Percentiles rank a stretch among this genome's conserved stretches.
phyloP scores from a whole-genome alignment of 2,329 filamentous ascomycete species.

The Neopestalotiopsis clavispora region DNA sequence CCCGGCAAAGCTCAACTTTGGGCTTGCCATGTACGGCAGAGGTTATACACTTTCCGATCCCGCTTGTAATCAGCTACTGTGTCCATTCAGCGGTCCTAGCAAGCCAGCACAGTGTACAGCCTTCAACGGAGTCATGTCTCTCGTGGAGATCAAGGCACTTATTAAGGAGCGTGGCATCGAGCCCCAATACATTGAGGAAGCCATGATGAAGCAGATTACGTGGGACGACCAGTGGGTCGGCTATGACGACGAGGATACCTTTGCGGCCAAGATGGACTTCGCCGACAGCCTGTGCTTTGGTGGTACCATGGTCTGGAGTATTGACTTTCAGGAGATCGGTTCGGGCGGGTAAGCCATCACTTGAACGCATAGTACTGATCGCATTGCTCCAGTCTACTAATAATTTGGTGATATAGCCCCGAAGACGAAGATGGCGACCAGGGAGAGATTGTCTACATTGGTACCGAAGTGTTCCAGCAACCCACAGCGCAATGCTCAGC shows the following conservation, averaged over 20 bases:
- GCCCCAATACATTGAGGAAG: slow-evolving; percentile 21
- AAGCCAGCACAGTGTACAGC: slow-evolving; percentile 35
- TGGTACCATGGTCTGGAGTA: slow-evolving; percentile 38
- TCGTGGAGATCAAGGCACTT: slow-evolving; percentile 35
- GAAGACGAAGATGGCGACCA: not conserved
- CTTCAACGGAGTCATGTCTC: slow-evolving; percentile 34
- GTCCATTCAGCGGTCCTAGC: slow-evolving; percentile 29
- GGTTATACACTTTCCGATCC: slow-evolving; percentile 42
- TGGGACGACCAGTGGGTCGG: slow-evolving; percentile 33
- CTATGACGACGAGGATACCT: slow-evolving; percentile 33
- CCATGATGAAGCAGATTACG: slow-evolving; percentile 34
- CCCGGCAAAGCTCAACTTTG: slow-evolving; percentile 49
- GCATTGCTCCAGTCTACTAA: not conserved
- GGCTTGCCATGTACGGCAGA: slow-evolving; percentile 52
- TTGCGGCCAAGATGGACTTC: slow-evolving; percentile 30
- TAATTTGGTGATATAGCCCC: not conserved
- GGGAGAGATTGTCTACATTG: slow-evolving; percentile 17
- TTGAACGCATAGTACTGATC: too few species aligned
- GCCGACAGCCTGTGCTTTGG: slow-evolving; percentile 36
- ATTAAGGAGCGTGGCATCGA: slow-evolving; percentile 28
- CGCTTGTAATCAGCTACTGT: slow-evolving; percentile 31
- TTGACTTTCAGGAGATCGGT: slow-evolving; percentile 26
- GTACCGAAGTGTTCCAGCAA: slow-evolving; percentile 13
- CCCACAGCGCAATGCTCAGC: slow-evolving; percentile 10
- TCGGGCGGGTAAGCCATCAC: slow-evolving; percentile 14